Conservation (phyloP, 257 asterid genomes). For the Schizonepeta tenuifolia region DNA sequence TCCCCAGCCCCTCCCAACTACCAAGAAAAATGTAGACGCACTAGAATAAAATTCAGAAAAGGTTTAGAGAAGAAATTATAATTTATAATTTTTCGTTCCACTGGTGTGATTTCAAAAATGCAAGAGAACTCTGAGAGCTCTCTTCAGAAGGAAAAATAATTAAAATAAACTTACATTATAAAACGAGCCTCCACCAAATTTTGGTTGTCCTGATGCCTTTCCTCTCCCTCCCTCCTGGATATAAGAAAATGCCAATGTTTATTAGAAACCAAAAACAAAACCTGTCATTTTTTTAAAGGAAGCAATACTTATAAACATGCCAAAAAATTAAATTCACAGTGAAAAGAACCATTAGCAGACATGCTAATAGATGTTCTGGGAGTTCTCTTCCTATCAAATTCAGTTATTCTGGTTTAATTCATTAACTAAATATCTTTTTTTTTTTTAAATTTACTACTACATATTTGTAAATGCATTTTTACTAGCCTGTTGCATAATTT, state of each 20-base stretch:
- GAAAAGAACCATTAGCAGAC: background rate
- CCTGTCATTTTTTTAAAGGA: background rate
- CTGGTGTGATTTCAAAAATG: conserved; percentile 2
- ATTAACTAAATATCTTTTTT: background rate
- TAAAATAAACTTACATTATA: conserved; percentile 57
- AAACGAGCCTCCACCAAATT: conserved; percentile 76
- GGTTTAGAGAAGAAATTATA: conserved; percentile 1
- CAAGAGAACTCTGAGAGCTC: conserved; percentile 12
- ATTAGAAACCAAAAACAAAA: background rate
- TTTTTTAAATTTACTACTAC: background rate
- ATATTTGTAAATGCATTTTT: background rate
- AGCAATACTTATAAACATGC: background rate
- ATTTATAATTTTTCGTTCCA: conserved; percentile 13
- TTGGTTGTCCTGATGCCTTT: conserved; percentile 57
- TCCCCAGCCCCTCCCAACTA: background rate
- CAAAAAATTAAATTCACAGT: conserved; percentile 9
- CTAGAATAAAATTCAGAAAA: background rate
- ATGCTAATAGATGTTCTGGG: background rate
- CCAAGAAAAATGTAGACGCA: conserved; percentile 5
- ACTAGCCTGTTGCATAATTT: background rate
- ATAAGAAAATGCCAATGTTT: conserved; percentile 15
- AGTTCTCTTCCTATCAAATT: conserved; percentile 15
- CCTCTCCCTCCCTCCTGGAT: conserved; percentile 62
- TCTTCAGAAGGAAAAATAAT: conserved; percentile 32
- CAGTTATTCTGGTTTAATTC: background rate